phyloP scores from a whole-genome alignment of 2,329 filamentous ascomycete genomes.

The Lachnellula arida region DNA sequence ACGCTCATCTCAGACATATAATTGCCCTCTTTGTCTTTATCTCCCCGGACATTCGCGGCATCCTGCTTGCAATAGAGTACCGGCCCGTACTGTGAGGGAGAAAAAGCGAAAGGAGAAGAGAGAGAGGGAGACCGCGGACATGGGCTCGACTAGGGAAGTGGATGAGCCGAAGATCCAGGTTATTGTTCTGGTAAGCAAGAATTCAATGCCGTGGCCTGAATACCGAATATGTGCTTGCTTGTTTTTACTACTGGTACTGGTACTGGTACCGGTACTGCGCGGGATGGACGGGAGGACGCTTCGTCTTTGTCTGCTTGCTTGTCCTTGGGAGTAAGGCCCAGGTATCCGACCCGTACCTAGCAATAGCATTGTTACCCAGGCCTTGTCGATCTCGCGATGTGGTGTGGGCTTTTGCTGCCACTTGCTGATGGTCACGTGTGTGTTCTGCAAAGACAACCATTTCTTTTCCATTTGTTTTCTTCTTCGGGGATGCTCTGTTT shows the following conservation, averaged over 20 bases:
- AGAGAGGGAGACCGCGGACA: not conserved
- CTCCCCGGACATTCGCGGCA: not conserved
- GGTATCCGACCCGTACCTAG: too few species aligned
- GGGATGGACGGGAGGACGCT: too few species aligned
- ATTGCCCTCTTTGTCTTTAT: not conserved
- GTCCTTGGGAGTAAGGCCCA: too few species aligned
- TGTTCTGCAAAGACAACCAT: not conserved
- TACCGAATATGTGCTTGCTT: too few species aligned
- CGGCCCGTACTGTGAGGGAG: not conserved
- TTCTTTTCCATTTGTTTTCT: not conserved
- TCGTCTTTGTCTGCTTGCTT: too few species aligned
- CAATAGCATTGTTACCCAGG: too few species aligned
- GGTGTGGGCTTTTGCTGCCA: not conserved
- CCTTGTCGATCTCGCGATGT: not conserved
- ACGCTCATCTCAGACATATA: not conserved
- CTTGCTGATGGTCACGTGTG: not conserved
- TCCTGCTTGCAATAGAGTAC: not conserved
- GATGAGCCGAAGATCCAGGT: slow-evolving; percentile 4
- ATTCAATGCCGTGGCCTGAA: not conserved
- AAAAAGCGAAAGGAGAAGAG: not conserved
- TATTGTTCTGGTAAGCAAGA: slow-evolving; percentile 9
- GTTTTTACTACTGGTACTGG: too few species aligned
- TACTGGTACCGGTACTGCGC: too few species aligned
- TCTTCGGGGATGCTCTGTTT: not conserved
- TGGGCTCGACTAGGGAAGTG: not conserved